Percentiles rank a stretch among this genome's conserved stretches.
Conservation (phyloP, 805 yeast species). For the Starmerella apicola region DNA sequence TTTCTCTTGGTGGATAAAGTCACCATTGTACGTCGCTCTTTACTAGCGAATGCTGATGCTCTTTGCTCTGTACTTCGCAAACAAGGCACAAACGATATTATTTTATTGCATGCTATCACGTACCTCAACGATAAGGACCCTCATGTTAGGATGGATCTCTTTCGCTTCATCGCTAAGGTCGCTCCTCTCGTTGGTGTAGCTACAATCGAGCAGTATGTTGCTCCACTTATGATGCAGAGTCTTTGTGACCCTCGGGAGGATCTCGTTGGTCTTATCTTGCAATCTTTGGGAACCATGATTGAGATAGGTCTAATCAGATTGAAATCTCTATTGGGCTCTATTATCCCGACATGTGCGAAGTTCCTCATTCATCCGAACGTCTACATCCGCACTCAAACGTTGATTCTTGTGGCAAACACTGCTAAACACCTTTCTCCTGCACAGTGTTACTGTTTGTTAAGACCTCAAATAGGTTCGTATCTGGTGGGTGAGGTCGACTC, state of each 20-base stretch:
- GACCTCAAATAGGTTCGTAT: slow-evolving; percentile 67
- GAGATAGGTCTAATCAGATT: slow-evolving; percentile 45
- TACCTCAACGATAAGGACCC: slow-evolving; percentile 71
- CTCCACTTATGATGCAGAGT: slow-evolving; percentile 76
- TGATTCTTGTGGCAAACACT: slow-evolving; percentile 49
- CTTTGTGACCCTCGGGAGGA: slow-evolving; percentile 68
- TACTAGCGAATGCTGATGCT: slow-evolving; percentile 60
- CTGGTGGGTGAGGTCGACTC: slow-evolving; percentile 65
- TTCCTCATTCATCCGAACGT: slow-evolving; percentile 75
- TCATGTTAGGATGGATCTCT: slow-evolving; percentile 55
- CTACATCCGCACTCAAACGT: slow-evolving; percentile 62
- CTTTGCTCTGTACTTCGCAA: slow-evolving; percentile 74
- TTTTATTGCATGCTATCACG: slow-evolving; percentile 81
- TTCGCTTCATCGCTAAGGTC: slow-evolving; percentile 57
- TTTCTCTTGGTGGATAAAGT: slow-evolving; percentile 57
- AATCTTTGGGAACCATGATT: slow-evolving; percentile 43
- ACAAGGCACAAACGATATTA: slow-evolving; percentile 76
- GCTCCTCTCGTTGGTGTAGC: slow-evolving; percentile 72
- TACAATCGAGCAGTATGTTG: slow-evolving; percentile 72
- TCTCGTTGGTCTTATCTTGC: slow-evolving; percentile 56
- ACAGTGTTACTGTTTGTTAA: slow-evolving; percentile 69
- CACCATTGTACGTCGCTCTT: slow-evolving; percentile 52
- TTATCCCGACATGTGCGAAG: slow-evolving; percentile 39
- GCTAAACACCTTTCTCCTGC: slow-evolving; percentile 56
- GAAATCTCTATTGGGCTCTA: slow-evolving; percentile 39